Evolutionary conservation across 2,329 filamentous ascomycete species (phyloP).

Genomic region (Setomelanomma holmii): DNA sequence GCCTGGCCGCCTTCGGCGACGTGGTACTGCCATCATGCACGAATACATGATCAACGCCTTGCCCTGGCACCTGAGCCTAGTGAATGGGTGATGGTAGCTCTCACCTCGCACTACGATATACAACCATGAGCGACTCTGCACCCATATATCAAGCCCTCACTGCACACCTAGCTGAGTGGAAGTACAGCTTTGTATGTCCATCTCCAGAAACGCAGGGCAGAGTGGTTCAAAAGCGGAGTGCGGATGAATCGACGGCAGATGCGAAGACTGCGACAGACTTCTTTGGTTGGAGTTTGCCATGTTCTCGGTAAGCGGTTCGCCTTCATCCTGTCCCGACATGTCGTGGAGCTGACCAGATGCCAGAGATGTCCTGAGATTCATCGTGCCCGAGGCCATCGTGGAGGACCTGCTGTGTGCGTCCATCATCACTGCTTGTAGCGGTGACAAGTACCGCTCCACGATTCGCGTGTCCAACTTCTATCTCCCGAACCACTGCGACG

Average conservation of each 20-base stretch:
- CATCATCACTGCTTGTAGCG: constrained; percentile 11
- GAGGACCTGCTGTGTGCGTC: constrained; percentile 11
- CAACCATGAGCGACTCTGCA: constrained; percentile 5
- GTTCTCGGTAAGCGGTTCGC: constrained; percentile 17
- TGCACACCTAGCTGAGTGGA: constrained; percentile 16
- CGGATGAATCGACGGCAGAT: constrained; percentile 16
- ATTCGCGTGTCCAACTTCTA: constrained; percentile 34
- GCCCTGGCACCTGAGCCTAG: too few species aligned
- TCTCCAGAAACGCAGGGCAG: constrained; percentile 30
- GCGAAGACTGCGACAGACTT: constrained; percentile 27
- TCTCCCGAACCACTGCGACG: constrained; percentile 9
- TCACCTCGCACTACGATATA: too few species aligned
- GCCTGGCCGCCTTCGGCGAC: not conserved
- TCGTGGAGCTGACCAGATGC: not conserved
- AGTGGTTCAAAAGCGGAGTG: constrained; percentile 22
- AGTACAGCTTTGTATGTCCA: constrained; percentile 27
- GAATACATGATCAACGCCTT: too few species aligned
- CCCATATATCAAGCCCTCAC: constrained; percentile 19
- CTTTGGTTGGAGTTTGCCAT: constrained; percentile 31
- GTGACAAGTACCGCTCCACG: constrained; percentile 18
- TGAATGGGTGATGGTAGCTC: too few species aligned
- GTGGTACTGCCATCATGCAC: not conserved
- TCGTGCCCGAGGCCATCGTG: constrained; percentile 22
- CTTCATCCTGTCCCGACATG: not conserved
- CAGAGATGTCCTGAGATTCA: constrained; percentile 18